phyloP scores from a whole-genome alignment of 2,329 filamentous ascomycete species.

The Diaporthe caulivora region DNA sequence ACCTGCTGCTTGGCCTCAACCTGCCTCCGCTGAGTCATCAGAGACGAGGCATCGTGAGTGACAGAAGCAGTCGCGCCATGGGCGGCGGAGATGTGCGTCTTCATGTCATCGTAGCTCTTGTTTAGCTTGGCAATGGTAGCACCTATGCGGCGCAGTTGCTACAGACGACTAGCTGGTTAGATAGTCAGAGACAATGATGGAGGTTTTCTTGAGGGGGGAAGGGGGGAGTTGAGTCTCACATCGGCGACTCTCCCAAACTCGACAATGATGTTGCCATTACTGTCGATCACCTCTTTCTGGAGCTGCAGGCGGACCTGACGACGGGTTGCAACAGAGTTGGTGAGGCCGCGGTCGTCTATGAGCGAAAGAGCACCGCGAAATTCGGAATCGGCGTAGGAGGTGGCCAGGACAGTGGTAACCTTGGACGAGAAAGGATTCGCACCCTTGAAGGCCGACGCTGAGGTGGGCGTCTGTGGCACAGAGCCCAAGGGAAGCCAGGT shows the following conservation, averaged over 20 bases:
- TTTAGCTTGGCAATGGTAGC: conserved; percentile 83
- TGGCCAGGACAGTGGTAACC: conserved; percentile 86
- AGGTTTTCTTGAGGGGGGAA: not conserved
- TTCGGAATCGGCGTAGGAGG: conserved; percentile 92
- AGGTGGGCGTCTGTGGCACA: conserved; percentile 50
- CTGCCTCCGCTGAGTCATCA: conserved; percentile 79
- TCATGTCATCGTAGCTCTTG: conserved; percentile 83
- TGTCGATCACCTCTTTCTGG: conserved; percentile 92
- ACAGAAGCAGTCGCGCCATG: conserved; percentile 80
- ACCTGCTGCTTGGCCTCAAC: conserved; percentile 85
- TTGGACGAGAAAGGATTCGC: conserved; percentile 82
- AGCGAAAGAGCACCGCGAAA: conserved; percentile 87
- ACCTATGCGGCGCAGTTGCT: conserved; percentile 91
- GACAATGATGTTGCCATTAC: conserved; percentile 88
- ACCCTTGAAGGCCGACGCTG: conserved; percentile 53
- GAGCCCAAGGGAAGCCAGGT: conserved; percentile 38
- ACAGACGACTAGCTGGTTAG: conserved; percentile 37
- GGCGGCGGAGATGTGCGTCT: conserved; percentile 79
- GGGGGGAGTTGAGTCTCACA: conserved; percentile 60
- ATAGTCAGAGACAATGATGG: not conserved
- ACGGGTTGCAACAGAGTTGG: conserved; percentile 82
- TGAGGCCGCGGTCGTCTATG: conserved; percentile 77
- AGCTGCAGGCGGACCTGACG: conserved; percentile 84
- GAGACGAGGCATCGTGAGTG: conserved; percentile 79
- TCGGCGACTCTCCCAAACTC: conserved; percentile 93